Evolutionary conservation across 176 grass and related monocot species (phyloP).

Genomic region (Otatea glauca): DNA sequence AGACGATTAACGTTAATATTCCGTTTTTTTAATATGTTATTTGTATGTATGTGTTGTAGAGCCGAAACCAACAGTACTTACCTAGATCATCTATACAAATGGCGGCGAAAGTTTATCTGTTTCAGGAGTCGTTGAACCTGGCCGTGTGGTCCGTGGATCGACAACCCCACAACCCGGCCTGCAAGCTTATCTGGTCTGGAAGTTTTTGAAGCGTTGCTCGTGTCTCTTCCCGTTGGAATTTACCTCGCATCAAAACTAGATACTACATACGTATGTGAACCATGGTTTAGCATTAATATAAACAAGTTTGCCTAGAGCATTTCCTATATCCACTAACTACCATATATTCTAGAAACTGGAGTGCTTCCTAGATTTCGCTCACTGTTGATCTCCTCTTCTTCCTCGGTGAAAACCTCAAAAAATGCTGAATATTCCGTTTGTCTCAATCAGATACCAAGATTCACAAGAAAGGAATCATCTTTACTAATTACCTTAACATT

Average conservation of each 20-base stretch:
- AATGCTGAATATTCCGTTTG: slow-evolving; percentile 28
- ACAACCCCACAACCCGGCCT: background rate
- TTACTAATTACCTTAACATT: background rate
- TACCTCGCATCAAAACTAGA: background rate
- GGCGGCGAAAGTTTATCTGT: slow-evolving; percentile 40
- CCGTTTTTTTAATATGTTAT: no score
- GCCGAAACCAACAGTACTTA: background rate
- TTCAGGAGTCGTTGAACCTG: background rate
- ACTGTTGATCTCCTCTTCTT: background rate
- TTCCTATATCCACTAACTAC: no score
- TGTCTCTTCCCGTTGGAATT: slow-evolving; percentile 38
- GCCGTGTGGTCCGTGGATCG: background rate
- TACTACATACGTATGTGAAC: background rate
- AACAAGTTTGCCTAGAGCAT: no score
- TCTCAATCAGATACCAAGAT: slow-evolving; percentile 32
- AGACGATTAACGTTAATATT: no score
- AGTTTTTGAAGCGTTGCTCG: background rate
- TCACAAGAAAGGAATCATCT: slow-evolving; percentile 10
- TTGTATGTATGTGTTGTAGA: no score
- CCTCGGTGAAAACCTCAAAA: slow-evolving; percentile 8
- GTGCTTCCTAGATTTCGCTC: slow-evolving; percentile 18
- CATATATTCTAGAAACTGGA: slow-evolving; percentile 23
- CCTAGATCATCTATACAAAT: slow-evolving; percentile 6
- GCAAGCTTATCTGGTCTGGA: background rate
- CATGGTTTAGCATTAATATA: background rate